Percentiles rank a stretch among this genome's conserved stretches.
These are phyloP conservation scores for Sicyos edulis DNA, from an alignment of 306 rosid genomes.

Conservation along the genomic window DNA sequence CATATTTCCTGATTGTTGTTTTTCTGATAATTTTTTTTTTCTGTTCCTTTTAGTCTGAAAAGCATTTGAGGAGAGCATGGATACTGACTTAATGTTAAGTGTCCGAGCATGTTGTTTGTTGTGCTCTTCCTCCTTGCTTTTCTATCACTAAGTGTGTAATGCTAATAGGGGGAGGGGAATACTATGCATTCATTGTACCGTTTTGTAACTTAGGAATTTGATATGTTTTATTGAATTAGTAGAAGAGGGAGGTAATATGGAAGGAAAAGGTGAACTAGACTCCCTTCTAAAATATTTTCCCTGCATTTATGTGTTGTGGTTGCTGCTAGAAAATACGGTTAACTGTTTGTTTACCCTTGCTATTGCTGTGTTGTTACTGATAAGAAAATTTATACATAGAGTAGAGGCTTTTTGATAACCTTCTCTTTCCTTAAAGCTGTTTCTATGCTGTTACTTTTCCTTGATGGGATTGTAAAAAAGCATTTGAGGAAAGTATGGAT, in stretches of 20 bases:
- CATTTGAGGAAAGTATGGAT: background rate
- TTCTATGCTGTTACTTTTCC: constrained; percentile 5
- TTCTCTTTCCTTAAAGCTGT: background rate
- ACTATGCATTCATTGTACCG: background rate
- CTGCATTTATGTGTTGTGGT: background rate
- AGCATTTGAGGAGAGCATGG: background rate
- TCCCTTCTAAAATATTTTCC: constrained; percentile 4
- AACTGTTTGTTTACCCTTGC: background rate
- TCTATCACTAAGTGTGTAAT: background rate
- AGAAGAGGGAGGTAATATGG: background rate
- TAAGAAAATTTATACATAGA: background rate
- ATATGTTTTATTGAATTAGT: too few species aligned
- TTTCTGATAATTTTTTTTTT: background rate
- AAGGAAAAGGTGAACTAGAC: background rate
- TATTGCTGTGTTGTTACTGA: constrained; percentile 1
- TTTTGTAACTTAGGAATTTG: too few species aligned
- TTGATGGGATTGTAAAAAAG: too few species aligned
- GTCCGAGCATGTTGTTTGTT: background rate
- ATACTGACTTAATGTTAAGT: background rate
- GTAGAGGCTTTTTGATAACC: background rate
- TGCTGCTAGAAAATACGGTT: background rate
- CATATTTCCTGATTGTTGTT: background rate
- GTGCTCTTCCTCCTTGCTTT: background rate
- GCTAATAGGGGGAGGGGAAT: background rate
- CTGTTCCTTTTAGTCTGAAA: background rate